phyloP scores from a whole-genome alignment of 1,139 yeast genomes.

The Geotrichum australiense region DNA sequence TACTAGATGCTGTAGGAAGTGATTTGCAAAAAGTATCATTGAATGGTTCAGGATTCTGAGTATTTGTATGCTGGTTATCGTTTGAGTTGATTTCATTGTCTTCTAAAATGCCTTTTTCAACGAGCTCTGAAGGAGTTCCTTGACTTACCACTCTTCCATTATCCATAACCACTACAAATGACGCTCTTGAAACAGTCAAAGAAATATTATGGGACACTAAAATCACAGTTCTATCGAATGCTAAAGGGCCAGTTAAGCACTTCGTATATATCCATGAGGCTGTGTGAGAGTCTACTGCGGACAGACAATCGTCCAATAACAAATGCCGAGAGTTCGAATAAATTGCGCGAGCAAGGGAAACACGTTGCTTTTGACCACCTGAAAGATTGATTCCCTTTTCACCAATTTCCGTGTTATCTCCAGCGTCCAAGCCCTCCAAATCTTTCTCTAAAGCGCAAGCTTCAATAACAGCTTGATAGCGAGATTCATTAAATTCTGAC shows the following conservation, averaged over 20 bases:
- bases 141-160: conserved; percentile 74
- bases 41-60: too few species aligned
- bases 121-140: conserved; percentile 73
- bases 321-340: conserved; percentile 79
- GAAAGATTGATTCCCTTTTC: conserved; percentile 94
- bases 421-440: conserved; percentile 56
- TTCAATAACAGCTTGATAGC: conserved; percentile 70
- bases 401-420: conserved; percentile 79
- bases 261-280: conserved; percentile 90
- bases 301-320: conserved; percentile 83
- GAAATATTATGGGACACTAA: conserved; percentile 93
- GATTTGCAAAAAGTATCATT: too few species aligned
- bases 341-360: conserved; percentile 88
- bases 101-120: conserved; percentile 62
- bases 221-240: conserved; percentile 78
- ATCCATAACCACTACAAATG: conserved; percentile 68
- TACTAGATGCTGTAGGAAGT: too few species aligned
- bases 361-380: conserved; percentile 97
- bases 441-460: conserved; percentile 70
- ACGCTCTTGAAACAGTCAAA: conserved; percentile 73
- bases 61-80: too few species aligned
- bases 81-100: conserved; percentile 75
- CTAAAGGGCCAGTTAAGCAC: conserved; percentile 80
- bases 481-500: conserved; percentile 58
- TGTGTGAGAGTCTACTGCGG: conserved; percentile 96